Evolutionary conservation across 768 basidiomycete genomes (phyloP), one percentile per base, ranked within the genome.

Genomic region (Leccinum subgranulosum): DNA sequence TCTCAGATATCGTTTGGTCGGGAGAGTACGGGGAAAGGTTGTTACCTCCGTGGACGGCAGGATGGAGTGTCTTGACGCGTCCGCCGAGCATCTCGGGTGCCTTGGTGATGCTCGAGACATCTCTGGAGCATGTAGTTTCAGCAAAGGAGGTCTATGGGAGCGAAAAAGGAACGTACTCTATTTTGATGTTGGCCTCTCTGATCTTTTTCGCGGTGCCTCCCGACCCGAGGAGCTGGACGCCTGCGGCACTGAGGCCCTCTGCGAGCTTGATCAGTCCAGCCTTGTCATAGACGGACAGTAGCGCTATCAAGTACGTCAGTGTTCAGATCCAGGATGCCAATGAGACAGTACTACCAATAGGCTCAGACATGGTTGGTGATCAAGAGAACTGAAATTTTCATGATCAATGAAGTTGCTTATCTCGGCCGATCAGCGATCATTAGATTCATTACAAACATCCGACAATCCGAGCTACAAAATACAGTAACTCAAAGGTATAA

Each of bases 61-160:
- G 97, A 68, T 99, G 97, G 10, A 99, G 84, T 2, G 97, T 99
- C 78, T 99, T 98, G 56, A 98, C 97, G 64, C 97, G 81, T 25
- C 97, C 97, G 53, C 97, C 96, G 3, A 99, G 83, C 95, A 99
- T 98, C 74, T 99, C 97, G 5, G 97, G 96, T 0, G 94, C 94
- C 67, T 95, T 96, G 50, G 97, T 98, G 74, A 98, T 89, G 69
- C 92, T 89, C 5, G 96, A 92, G 54, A 99, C 94, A 82, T 99
- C 97, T 61, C 97, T 99, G 64, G 6, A 46, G 2, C 29, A 17
- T 17, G 17, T 34, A 25, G 28, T 49, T 31, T 63, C 34, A 70
- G 57, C 52, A 54, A 15, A 46, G 33, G 50, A 45, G 29, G 53
- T 14, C 25, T 46, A 59, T 27, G n/a, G 12, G 12, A 52, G 8